Conservation (phyloP, 495 filamentous ascomycete species). For the Aspergillus incahuasiensis region DNA sequence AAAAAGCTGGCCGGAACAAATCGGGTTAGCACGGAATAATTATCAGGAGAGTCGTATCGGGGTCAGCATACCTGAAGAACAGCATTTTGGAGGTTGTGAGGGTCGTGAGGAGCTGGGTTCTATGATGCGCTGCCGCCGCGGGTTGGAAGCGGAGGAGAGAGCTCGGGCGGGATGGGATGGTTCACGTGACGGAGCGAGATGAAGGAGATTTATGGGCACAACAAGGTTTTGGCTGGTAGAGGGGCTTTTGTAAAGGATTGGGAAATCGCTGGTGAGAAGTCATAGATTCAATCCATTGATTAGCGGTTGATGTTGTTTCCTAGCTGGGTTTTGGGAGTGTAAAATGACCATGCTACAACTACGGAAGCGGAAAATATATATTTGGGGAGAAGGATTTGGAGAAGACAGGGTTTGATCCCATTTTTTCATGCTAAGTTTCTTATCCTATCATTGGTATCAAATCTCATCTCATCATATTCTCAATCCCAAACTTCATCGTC, state of each 20-base stretch:
- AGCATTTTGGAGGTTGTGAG: conserved; percentile 28
- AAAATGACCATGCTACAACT: no score
- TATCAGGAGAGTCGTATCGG: no score
- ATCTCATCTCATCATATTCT: background rate
- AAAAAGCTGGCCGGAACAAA: conserved; percentile 67
- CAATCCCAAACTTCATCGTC: background rate
- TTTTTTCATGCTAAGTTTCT: background rate
- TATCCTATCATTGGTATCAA: background rate
- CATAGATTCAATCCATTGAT: no score
- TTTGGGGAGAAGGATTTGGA: background rate
- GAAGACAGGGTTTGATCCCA: background rate
- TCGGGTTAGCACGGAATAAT: no score
- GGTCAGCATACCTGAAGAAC: conserved; percentile 41
- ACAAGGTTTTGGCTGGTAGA: background rate
- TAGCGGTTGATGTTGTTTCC: no score
- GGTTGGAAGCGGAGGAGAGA: background rate
- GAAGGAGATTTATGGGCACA: background rate
- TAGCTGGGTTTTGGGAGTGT: no score
- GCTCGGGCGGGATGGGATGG: background rate
- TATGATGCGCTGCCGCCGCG: background rate
- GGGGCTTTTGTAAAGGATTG: no score
- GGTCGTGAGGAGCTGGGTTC: conserved; percentile 2
- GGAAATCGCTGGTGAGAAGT: no score
- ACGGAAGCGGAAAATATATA: no score
- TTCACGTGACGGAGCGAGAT: background rate